These are phyloP conservation scores for Gentiana straminea DNA, from an alignment of 257 asterid species.

Conservation along the genomic window DNA sequence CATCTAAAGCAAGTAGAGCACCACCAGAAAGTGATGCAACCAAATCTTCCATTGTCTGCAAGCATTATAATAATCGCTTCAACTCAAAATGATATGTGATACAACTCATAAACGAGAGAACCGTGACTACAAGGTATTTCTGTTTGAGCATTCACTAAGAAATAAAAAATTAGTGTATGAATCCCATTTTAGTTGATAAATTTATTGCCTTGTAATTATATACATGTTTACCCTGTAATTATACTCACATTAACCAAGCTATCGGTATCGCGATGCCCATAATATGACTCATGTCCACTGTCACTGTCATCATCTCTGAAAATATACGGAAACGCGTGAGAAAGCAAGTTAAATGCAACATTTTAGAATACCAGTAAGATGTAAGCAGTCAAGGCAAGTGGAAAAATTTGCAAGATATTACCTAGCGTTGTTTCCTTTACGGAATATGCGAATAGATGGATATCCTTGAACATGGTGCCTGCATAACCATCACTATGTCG, in stretches of 20 bases:
- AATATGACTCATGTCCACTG: too few relatives aligned
- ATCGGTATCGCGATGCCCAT: too few relatives aligned
- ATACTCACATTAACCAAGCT: too few relatives aligned
- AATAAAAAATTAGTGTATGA: too few relatives aligned
- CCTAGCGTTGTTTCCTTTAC: conserved; percentile 6
- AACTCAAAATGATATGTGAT: too few relatives aligned
- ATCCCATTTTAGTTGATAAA: neutral
- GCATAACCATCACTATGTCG: neutral
- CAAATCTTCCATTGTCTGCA: conserved; percentile 84
- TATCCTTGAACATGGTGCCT: conserved; percentile 7
- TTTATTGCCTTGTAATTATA: neutral
- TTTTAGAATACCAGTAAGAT: neutral
- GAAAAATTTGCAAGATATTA: neutral
- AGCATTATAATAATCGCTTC: neutral
- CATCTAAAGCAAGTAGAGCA: conserved; percentile 33
- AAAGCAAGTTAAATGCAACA: too few relatives aligned
- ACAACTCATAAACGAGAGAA: too few relatives aligned
- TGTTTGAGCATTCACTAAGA: too few relatives aligned
- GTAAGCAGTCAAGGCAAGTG: too few relatives aligned
- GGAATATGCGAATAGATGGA: conserved; percentile 7
- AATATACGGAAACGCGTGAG: neutral
- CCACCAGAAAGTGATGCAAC: conserved; percentile 65
- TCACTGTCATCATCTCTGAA: too few relatives aligned
- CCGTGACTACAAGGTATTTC: too few relatives aligned
- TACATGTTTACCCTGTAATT: too few relatives aligned